Conservation (phyloP, 108 stramenopile species). For the Cyclostephanos invisitatus region DNA sequence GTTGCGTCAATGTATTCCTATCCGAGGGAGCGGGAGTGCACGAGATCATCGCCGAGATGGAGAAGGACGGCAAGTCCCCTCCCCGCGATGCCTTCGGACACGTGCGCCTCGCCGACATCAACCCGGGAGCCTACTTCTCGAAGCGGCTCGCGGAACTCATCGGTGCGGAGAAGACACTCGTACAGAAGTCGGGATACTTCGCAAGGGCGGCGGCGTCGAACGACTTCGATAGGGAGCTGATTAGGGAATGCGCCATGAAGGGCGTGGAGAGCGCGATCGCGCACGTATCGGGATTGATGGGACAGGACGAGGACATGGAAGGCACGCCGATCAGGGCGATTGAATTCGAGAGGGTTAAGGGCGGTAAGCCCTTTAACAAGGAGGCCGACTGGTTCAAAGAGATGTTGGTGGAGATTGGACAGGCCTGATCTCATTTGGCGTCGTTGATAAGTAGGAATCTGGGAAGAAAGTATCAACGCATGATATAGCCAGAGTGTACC, state of each 20-base stretch:
- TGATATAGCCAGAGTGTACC: too few species aligned
- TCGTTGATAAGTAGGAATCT: too few species aligned
- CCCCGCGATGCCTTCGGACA: conserved; percentile 93
- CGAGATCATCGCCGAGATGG: conserved; percentile 86
- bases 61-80: conserved; percentile 57
- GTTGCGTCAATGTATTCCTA: conserved; percentile 90
- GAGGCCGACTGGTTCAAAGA: conserved; percentile 78
- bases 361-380: conserved; percentile 82
- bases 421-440: conserved; percentile 40
- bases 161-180: conserved; percentile 89
- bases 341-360: conserved; percentile 92
- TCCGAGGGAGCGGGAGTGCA: conserved; percentile 89
- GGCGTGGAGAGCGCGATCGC: conserved; percentile 83
- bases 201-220: conserved; percentile 86
- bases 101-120: conserved; percentile 83
- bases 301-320: conserved; percentile 87
- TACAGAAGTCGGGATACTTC: conserved; percentile 93
- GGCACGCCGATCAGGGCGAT: conserved; percentile 85
- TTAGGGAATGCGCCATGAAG: conserved; percentile 75
- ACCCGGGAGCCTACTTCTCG: conserved; percentile 87
- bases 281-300: conserved; percentile 86
- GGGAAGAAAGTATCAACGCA: too few species aligned
- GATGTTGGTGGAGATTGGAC: conserved; percentile 85
- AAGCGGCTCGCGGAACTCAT: conserved; percentile 70
- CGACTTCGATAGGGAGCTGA: conserved; percentile 82